phyloP scores from a whole-genome alignment of 768 basidiomycete genomes.

The Russula vinacea region DNA sequence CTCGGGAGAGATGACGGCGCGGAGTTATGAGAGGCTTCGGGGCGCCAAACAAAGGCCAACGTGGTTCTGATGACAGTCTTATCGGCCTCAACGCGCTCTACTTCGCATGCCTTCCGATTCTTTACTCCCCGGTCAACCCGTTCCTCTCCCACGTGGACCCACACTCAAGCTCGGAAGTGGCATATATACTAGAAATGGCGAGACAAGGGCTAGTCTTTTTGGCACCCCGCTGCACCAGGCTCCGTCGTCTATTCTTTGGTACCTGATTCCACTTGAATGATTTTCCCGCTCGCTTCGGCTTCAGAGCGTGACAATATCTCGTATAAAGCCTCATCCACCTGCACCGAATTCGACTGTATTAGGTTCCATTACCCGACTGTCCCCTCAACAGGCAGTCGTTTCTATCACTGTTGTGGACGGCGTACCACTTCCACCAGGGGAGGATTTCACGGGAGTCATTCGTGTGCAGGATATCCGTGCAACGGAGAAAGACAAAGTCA shows the following conservation, averaged over 20 bases:
- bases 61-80: not conserved
- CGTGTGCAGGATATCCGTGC: constrained; percentile 84
- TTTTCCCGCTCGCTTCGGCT: constrained; percentile 10
- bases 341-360: constrained; percentile 72
- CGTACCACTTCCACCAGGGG: constrained; percentile 72
- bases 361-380: constrained; percentile 78
- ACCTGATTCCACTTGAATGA: constrained; percentile 30
- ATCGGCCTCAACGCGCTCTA: not conserved
- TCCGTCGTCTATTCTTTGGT: constrained; percentile 54
- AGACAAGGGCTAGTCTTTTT: constrained; percentile 65
- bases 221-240: constrained; percentile 58
- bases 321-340: constrained; percentile 70
- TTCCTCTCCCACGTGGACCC: constrained; percentile 54
- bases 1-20: not conserved
- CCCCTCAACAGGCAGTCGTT: constrained; percentile 77
- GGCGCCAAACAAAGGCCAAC: constrained; percentile 29
- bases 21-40: constrained; percentile 32
- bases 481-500: constrained; percentile 86
- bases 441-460: constrained; percentile 88
- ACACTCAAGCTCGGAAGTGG: constrained; percentile 60
- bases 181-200: constrained; percentile 59
- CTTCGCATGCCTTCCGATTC: constrained; percentile 36
- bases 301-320: constrained; percentile 61
- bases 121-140: constrained; percentile 77
- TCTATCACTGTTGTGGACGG: constrained; percentile 88